Percentiles rank a stretch among this genome's conserved stretches.
Evolutionary conservation across 2,329 filamentous ascomycete genomes (phyloP).

Genomic region (Venturiaceae sp.): DNA sequence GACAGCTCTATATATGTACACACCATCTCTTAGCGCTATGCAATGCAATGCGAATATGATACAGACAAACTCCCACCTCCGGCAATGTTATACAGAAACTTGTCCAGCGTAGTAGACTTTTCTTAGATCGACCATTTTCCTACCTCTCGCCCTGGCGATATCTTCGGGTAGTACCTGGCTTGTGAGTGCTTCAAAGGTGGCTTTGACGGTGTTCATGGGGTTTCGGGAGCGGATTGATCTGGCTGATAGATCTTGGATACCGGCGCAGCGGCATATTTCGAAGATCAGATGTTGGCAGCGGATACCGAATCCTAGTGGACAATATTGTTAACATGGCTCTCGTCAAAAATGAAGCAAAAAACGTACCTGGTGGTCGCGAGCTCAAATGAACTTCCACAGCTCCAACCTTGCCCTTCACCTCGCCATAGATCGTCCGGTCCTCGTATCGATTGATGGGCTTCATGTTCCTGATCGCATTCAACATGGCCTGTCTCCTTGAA

Average conservation of each 20-base stretch:
- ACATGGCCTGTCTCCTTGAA: constrained; percentile 61
- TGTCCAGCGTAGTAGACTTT: constrained; percentile 90
- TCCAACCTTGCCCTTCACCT: constrained; percentile 73
- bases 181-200: constrained; percentile 70
- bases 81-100: not conserved
- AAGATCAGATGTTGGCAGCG: constrained; percentile 87
- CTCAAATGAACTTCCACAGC: constrained; percentile 78
- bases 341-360: not conserved
- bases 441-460: constrained; percentile 87
- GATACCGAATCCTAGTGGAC: constrained; percentile 76
- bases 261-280: constrained; percentile 81
- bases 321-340: constrained; percentile 6
- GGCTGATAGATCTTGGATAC: constrained; percentile 79
- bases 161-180: constrained; percentile 82
- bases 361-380: constrained; percentile 76
- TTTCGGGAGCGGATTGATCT: constrained; percentile 78
- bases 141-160: constrained; percentile 78
- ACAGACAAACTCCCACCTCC: not conserved
- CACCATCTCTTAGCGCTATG: not conserved
- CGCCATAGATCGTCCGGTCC: constrained; percentile 81
- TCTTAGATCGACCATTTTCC: constrained; percentile 90
- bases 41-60: not conserved
- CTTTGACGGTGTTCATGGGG: constrained; percentile 97
- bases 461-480: constrained; percentile 85
- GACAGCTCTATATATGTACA: not conserved